phyloP scores from a whole-genome alignment of 495 filamentous ascomycete species.

The Penicillium paradoxum region DNA sequence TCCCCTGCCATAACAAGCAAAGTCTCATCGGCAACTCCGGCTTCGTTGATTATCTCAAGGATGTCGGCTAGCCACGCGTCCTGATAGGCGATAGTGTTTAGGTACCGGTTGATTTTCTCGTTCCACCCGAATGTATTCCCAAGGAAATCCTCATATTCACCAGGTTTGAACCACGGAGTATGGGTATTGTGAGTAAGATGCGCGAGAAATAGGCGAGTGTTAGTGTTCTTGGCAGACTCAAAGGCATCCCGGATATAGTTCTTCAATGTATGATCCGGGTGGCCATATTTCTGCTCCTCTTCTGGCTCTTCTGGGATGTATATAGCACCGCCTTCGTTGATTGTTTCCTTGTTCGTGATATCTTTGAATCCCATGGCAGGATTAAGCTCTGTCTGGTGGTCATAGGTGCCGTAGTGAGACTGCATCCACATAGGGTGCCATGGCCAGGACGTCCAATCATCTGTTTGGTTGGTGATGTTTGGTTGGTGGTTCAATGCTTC shows the following conservation, averaged over 20 bases:
- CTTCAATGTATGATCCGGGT: slow-evolving; percentile 30
- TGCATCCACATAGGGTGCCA: slow-evolving; percentile 41
- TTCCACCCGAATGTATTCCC: slow-evolving; percentile 22
- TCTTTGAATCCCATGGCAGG: slow-evolving; percentile 32
- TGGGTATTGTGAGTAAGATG: slow-evolving; percentile 42
- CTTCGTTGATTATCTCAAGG: slow-evolving; percentile 33
- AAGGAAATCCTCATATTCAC: slow-evolving; percentile 30
- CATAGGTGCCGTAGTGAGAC: slow-evolving; percentile 33
- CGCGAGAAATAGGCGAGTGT: slow-evolving; percentile 37
- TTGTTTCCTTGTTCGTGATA: slow-evolving; percentile 20
- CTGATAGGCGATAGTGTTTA: slow-evolving; percentile 37
- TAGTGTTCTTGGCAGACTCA: slow-evolving; percentile 27
- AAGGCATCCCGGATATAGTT: slow-evolving; percentile 37
- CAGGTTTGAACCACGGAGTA: slow-evolving; percentile 39
- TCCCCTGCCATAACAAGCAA: slow-evolving; percentile 41
- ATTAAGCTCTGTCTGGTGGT: slow-evolving; percentile 27
- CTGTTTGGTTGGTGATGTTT: slow-evolving; percentile 27
- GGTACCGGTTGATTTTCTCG: slow-evolving; percentile 34
- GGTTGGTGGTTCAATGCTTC: slow-evolving; percentile 31
- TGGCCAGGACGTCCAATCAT: slow-evolving; percentile 25
- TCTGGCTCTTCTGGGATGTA: slow-evolving; percentile 21
- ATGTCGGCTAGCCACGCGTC: slow-evolving; percentile 36
- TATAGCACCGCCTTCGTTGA: slow-evolving; percentile 21
- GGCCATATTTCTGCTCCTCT: slow-evolving; percentile 34
- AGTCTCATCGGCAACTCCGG: slow-evolving; percentile 37